phyloP scores from a whole-genome alignment of 768 basidiomycete species.

The Leccinum obscurum region DNA sequence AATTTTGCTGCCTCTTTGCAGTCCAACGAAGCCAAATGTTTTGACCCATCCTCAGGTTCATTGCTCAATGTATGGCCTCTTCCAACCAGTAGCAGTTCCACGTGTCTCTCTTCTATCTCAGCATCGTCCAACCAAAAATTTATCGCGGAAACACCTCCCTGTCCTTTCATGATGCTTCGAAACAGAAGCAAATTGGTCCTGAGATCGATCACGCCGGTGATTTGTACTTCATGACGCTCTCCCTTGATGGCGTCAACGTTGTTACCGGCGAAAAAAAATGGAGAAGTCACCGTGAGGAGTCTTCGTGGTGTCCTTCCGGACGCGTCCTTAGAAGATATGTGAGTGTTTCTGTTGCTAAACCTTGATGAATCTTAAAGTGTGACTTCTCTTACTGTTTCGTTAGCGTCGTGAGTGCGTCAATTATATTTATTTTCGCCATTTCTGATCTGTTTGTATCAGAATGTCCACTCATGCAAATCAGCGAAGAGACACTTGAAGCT shows the following conservation, averaged over 20 bases:
- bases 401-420: not conserved
- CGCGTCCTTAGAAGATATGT: not conserved
- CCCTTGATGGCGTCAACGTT: not conserved
- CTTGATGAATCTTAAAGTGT: not conserved
- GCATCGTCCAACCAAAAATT: not conserved
- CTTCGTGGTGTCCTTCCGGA: not conserved
- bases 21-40: not conserved
- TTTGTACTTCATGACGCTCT: not conserved
- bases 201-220: not conserved
- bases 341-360: not conserved
- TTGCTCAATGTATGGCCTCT: not conserved
- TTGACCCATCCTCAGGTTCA: not conserved
- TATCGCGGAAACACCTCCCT: not conserved
- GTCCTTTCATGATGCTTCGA: not conserved
- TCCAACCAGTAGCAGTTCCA: not conserved
- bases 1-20: not conserved
- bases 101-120: not conserved
- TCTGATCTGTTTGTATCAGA: not conserved
- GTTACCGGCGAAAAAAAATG: not conserved
- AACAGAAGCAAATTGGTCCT: not conserved
- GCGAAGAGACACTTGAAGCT: not conserved
- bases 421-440: fast-evolving
- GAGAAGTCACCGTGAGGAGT: not conserved
- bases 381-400: no score
- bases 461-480: constrained; percentile 1